Conservation (phyloP, 176 grass and related monocot genomes). For the Tuctoria greenei region DNA sequence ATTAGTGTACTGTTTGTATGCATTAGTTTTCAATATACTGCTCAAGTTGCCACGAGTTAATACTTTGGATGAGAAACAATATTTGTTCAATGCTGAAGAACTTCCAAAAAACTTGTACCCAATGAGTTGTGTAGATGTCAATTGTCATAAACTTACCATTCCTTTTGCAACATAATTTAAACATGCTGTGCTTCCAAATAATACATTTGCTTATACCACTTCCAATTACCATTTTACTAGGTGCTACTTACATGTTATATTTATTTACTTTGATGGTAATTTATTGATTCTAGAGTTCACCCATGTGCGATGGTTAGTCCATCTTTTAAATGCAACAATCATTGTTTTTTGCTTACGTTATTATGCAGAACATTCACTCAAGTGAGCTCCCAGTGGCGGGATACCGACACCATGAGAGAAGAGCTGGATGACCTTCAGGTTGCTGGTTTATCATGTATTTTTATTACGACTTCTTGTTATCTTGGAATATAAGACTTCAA, state of each 20-base stretch:
- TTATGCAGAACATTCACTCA: slow-evolving; percentile 97
- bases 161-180: slow-evolving; percentile 5
- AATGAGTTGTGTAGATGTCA: not conserved
- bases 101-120: not conserved
- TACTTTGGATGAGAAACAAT: slow-evolving; percentile 1
- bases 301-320: not conserved
- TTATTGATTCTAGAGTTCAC: slow-evolving; percentile 23
- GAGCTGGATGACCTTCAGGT: slow-evolving; percentile 99
- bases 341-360: slow-evolving; percentile 35
- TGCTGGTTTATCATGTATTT: slow-evolving; percentile 39
- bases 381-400: slow-evolving; percentile 97
- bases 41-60: not conserved
- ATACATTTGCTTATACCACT: not conserved
- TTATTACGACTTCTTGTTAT: slow-evolving; percentile 24
- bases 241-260: not conserved
- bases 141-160: not conserved
- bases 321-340: not conserved
- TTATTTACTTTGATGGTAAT: slow-evolving; percentile 1
- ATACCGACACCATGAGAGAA: slow-evolving; percentile 97
- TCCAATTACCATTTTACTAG: not conserved
- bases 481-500: not conserved
- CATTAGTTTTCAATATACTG: not conserved
- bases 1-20: slow-evolving; percentile 7
- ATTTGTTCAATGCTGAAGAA: not conserved
- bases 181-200: slow-evolving; percentile 8